Conservation (phyloP, 768 basidiomycete genomes). For the Mycena chlorophos region DNA sequence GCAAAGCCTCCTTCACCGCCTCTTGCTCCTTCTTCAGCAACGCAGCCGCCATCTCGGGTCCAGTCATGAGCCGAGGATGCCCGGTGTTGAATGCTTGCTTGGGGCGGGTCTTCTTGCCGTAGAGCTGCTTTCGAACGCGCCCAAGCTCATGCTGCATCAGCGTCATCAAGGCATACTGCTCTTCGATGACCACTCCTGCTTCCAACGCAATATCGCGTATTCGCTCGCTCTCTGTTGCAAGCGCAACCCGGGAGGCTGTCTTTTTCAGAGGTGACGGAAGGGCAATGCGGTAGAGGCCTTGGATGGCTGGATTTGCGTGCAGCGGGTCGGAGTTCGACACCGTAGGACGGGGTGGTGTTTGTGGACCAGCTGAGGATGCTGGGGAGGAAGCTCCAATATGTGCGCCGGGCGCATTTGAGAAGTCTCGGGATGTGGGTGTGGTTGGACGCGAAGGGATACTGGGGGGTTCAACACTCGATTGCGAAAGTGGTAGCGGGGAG, state of each 20-base stretch:
- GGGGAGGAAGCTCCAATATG: no score
- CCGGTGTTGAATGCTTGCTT: background rate
- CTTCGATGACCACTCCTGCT: background rate
- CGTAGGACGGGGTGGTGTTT: no score
- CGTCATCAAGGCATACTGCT: background rate
- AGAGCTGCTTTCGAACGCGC: background rate
- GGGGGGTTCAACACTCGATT: no score
- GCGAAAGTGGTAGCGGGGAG: background rate
- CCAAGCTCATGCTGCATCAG: conserved; percentile 1
- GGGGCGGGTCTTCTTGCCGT: conserved; percentile 4
- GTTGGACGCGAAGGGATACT: no score
- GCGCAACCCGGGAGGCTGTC: no score
- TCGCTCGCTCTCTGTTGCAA: background rate
- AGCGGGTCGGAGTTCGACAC: no score
- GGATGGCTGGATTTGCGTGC: no score
- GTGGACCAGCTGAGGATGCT: no score
- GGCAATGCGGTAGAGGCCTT: background rate
- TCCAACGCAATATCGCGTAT: background rate
- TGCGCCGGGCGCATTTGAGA: no score
- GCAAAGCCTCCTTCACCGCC: background rate
- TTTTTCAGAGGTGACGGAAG: no score
- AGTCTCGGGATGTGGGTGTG: no score
- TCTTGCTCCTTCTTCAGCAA: conserved; percentile 1
- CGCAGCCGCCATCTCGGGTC: background rate
- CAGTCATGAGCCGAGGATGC: conserved; percentile 1